Evolutionary conservation across 2,329 filamentous ascomycete genomes (phyloP).

Genomic region (Scleromitrula shiraiana): DNA sequence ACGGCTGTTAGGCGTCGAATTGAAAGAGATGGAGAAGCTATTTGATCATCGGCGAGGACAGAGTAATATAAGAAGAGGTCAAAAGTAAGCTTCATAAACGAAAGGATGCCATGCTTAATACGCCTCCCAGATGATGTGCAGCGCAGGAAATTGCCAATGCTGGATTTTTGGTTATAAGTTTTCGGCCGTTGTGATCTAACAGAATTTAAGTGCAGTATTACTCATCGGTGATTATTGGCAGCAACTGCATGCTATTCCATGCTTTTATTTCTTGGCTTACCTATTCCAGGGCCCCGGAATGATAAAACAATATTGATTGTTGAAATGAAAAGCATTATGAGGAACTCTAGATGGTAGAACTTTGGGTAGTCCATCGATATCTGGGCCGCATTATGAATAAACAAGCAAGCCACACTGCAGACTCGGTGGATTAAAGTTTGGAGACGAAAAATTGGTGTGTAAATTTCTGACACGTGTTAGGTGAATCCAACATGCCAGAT

Average conservation of each 20-base stretch:
- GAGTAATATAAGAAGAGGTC: too few relatives aligned
- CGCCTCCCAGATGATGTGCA: slow-evolving; percentile 3
- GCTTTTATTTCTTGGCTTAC: not conserved
- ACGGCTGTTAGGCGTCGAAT: not conserved
- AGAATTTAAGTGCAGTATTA: not conserved
- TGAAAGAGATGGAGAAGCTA: too few relatives aligned
- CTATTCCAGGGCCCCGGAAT: slow-evolving; percentile 4
- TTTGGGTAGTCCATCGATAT: not conserved
- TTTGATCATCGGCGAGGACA: slow-evolving; percentile 5
- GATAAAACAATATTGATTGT: not conserved
- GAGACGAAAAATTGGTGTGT: slow-evolving; percentile 2
- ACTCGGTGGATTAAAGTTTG: slow-evolving; percentile 6
- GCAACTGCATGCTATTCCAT: not conserved
- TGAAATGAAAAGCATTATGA: not conserved
- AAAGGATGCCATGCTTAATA: slow-evolving; percentile 4
- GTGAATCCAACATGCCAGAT: not conserved
- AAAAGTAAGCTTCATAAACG: slow-evolving; percentile 2
- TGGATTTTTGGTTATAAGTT: too few relatives aligned
- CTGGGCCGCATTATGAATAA: not conserved
- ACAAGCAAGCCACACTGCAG: not conserved
- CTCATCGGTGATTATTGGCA: slow-evolving; percentile 1
- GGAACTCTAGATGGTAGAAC: not conserved
- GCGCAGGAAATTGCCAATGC: not conserved
- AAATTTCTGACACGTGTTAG: slow-evolving; percentile 7
- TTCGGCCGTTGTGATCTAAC: not conserved